phyloP scores from a whole-genome alignment of 106 monocot genomes.

The Dactylorhiza incarnata region DNA sequence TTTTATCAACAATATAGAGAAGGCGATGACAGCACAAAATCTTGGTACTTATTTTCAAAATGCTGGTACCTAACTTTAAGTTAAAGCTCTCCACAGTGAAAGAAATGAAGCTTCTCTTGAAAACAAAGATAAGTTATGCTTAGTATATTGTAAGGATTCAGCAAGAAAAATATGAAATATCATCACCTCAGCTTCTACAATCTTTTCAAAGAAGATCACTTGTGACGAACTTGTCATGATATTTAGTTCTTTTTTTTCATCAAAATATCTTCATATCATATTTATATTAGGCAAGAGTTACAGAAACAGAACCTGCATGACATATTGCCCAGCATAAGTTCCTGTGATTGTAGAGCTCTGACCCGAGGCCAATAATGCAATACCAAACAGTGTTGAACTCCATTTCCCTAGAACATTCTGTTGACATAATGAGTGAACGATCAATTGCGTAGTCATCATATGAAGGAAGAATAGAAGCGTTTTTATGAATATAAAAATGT shows the following conservation, averaged over 20 bases:
- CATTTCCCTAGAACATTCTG: constrained; percentile 90
- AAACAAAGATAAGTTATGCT: background rate
- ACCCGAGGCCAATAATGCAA: constrained; percentile 89
- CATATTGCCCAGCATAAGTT: constrained; percentile 99
- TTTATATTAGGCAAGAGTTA: background rate
- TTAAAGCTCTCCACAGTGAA: background rate
- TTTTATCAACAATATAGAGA: background rate
- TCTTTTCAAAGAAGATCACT: background rate
- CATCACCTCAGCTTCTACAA: background rate
- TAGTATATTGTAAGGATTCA: background rate
- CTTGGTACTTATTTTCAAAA: background rate
- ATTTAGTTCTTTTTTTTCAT: background rate
- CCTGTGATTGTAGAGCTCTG: constrained; percentile 98
- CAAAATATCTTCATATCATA: background rate
- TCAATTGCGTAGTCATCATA: background rate
- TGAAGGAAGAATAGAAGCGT: background rate
- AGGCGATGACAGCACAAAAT: background rate
- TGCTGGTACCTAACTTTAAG: background rate
- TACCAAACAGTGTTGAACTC: constrained; percentile 89
- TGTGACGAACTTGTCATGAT: background rate
- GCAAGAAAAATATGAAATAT: background rate
- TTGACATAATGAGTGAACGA: background rate
- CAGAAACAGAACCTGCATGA: constrained; percentile 78
- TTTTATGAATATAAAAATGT: background rate
- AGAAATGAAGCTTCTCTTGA: background rate